These are phyloP conservation scores for Podospora australis DNA, from an alignment of 495 filamentous ascomycete genomes.

Conservation along the genomic window DNA sequence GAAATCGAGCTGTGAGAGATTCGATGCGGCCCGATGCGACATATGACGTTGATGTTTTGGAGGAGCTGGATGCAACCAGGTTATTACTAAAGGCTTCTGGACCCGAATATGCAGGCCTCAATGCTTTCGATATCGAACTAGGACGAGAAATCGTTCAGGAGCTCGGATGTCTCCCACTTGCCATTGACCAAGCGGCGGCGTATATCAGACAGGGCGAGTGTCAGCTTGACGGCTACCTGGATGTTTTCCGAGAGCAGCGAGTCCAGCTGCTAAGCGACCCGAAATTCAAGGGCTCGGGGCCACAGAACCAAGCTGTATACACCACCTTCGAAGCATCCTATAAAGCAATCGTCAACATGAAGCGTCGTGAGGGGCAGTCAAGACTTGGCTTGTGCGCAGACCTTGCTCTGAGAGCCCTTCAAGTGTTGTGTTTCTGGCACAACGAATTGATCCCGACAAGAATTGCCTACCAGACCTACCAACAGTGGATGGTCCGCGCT, in stretches of 20 bases:
- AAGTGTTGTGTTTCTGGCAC: background rate
- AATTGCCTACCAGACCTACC: background rate
- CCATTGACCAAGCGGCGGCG: conserved; percentile 16
- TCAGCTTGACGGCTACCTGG: conserved; percentile 3
- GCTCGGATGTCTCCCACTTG: conserved; percentile 18
- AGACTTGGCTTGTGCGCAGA: background rate
- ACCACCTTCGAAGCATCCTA: conserved; percentile 3
- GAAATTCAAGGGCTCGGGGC: background rate
- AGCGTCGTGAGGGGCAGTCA: too few species aligned
- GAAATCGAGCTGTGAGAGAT: background rate
- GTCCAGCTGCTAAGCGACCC: background rate
- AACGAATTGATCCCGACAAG: background rate
- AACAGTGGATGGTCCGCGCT: background rate
- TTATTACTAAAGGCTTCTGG: background rate
- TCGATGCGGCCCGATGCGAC: background rate
- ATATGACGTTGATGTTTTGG: background rate
- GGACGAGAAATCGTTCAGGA: background rate
- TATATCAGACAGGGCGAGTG: conserved; percentile 3
- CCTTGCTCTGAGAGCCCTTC: background rate
- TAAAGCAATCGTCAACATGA: background rate
- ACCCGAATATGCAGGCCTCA: background rate
- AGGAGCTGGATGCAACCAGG: background rate
- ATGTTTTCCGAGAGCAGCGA: background rate
- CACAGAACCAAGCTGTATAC: conserved; percentile 7
- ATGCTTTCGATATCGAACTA: background rate